phyloP scores from a whole-genome alignment of 805 yeast genomes.

The Spathaspora boniae region DNA sequence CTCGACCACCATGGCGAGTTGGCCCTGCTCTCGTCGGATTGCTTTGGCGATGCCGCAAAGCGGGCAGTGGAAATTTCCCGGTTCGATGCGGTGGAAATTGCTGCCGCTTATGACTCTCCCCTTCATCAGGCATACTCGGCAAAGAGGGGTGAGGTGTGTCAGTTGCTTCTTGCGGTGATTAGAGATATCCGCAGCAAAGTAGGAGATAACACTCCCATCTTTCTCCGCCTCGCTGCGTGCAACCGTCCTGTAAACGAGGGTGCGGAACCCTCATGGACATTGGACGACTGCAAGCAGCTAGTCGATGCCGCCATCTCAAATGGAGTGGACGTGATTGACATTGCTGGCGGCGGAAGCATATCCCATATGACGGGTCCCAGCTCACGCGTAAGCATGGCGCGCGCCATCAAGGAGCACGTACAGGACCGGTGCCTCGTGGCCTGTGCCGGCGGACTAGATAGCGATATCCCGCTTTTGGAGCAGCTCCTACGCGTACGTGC shows the following conservation, averaged over 20 bases:
- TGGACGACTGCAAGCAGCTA: conserved; percentile 41
- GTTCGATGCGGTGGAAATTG: conserved; percentile 63
- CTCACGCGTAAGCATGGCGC: no score
- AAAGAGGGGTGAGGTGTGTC: no score
- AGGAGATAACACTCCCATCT: conserved; percentile 42
- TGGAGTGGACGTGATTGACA: conserved; percentile 52
- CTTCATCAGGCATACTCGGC: conserved; percentile 46
- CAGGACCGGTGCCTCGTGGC: conserved; percentile 42
- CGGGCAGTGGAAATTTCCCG: conserved; percentile 48
- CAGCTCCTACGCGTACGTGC: conserved; percentile 37
- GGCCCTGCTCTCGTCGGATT: conserved; percentile 41
- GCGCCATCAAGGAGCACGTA: conserved; percentile 41
- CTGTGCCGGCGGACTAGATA: conserved; percentile 43
- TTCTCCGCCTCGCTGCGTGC: conserved; percentile 44
- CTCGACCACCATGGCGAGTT: conserved; percentile 50
- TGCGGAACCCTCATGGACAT: conserved; percentile 42
- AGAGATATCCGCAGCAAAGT: no score
- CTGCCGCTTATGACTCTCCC: conserved; percentile 61
- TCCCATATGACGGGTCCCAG: no score
- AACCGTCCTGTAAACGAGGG: conserved; percentile 36
- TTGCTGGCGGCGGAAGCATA: conserved; percentile 51
- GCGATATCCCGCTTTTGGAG: conserved; percentile 31
- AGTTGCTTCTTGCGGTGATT: no score
- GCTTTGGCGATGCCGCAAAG: conserved; percentile 44
- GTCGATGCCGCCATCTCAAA: conserved; percentile 34